A percentile compares a stretch with the other conserved stretches of the same genome.
Evolutionary conservation across 2,329 filamentous ascomycete genomes (phyloP).

Genomic region (Coniochaeta hoffmannii): DNA sequence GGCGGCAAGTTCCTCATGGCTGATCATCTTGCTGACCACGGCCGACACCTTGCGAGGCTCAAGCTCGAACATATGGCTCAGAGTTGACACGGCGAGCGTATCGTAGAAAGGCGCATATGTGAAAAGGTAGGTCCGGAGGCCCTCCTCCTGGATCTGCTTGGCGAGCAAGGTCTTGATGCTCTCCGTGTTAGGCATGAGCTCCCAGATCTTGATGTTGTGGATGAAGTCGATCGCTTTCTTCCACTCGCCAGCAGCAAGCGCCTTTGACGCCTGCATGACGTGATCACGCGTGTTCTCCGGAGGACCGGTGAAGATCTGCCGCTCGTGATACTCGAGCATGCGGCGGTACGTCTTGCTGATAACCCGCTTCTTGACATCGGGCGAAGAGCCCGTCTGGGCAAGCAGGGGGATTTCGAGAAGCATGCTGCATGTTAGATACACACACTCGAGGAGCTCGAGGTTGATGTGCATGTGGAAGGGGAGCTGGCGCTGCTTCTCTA

Average conservation of each 20-base stretch:
- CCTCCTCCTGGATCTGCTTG: conserved; percentile 97
- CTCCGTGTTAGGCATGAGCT: conserved; percentile 85
- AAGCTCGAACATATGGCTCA: conserved; percentile 93
- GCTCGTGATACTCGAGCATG: conserved; percentile 98
- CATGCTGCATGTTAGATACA: conserved; percentile 99
- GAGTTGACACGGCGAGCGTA: conserved; percentile 77
- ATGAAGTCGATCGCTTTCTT: conserved; percentile 93
- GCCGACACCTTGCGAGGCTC: conserved; percentile 85
- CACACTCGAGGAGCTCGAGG: conserved; percentile 93
- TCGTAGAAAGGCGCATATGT: conserved; percentile 99
- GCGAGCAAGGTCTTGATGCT: conserved; percentile 97
- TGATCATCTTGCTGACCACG: conserved; percentile 98
- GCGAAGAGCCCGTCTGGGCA: conserved; percentile 92
- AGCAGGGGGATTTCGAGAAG: conserved; percentile 95
- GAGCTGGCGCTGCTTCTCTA: conserved; percentile 94
- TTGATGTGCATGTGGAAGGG: conserved; percentile 99
- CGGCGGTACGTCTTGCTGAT: conserved; percentile 99
- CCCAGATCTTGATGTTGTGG: conserved; percentile 99
- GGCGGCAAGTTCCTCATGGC: conserved; percentile 93
- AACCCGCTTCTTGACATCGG: conserved; percentile 92
- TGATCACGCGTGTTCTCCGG: conserved; percentile 98
- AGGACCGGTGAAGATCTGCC: conserved; percentile 96
- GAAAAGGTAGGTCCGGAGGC: conserved; percentile 95
- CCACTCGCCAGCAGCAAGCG: conserved; percentile 94
- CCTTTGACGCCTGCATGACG: conserved; percentile 98